Evolutionary conservation across 495 filamentous ascomycete genomes (phyloP).

Genomic region (Cetradonia linearis): DNA sequence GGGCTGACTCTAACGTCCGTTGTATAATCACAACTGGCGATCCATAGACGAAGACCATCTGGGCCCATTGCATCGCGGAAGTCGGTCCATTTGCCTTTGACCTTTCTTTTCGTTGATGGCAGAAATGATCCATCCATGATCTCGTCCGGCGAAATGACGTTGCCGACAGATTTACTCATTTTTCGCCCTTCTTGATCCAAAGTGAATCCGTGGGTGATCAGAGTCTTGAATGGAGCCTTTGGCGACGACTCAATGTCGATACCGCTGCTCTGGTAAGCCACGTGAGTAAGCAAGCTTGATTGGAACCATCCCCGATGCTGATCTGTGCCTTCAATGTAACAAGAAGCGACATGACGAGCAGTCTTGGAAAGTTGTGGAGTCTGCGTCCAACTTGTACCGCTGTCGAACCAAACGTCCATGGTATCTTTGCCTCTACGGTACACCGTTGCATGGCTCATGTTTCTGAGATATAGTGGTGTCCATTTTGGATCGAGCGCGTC

Average conservation of each 20-base stretch:
- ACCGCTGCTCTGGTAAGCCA: conserved; percentile 46
- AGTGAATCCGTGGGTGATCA: conserved; percentile 93
- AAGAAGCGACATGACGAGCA: conserved; percentile 52
- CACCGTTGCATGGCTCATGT: conserved; percentile 27
- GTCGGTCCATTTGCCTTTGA: conserved; percentile 42
- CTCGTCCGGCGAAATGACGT: conserved; percentile 66
- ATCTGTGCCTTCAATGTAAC: conserved; percentile 89
- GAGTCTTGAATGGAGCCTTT: conserved; percentile 62
- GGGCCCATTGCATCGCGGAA: conserved; percentile 54
- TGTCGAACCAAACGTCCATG: conserved; percentile 99
- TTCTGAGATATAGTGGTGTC: conserved; percentile 50
- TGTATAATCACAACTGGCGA: conserved; percentile 82
- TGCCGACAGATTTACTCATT: conserved; percentile 98
- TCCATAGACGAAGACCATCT: conserved; percentile 89
- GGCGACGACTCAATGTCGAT: conserved; percentile 25
- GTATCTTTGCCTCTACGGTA: conserved; percentile 83
- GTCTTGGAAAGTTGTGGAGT: conserved; percentile 32
- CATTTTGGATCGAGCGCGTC: conserved; percentile 59
- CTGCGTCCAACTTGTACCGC: conserved; percentile 84
- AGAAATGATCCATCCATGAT: conserved; percentile 74
- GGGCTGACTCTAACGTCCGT: conserved; percentile 71
- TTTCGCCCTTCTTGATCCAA: conserved; percentile 82
- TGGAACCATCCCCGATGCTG: conserved; percentile 99
- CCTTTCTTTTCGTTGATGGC: conserved; percentile 44
- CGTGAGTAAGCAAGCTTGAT: conserved; percentile 86